A percentile compares a stretch with the other conserved stretches of the same genome.
Evolutionary conservation across 768 basidiomycete genomes (phyloP).

Genomic region (Pleurotus tuoliensis): DNA sequence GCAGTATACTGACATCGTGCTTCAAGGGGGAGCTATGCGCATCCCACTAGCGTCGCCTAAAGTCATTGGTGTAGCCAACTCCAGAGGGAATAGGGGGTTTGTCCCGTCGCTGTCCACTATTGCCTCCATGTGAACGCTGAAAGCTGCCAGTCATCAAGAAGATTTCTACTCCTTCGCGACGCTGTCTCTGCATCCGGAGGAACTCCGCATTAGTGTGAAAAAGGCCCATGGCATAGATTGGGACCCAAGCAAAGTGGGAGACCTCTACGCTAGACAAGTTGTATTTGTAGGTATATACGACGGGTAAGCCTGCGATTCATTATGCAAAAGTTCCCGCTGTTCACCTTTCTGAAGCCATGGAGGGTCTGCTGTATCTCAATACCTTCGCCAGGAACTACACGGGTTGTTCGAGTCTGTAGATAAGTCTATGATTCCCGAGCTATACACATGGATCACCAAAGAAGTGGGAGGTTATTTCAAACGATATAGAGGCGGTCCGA

Average conservation of each 20-base stretch:
- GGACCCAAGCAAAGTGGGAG: constrained; percentile 55
- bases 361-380: constrained; percentile 86
- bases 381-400: constrained; percentile 81
- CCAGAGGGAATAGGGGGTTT: constrained; percentile 73
- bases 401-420: constrained; percentile 77
- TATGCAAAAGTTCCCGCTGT: no score
- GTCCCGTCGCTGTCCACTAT: constrained; percentile 4
- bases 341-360: constrained; percentile 67
- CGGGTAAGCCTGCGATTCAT: constrained; percentile 48
- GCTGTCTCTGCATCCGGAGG: constrained; percentile 71
- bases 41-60: constrained; percentile 74
- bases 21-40: constrained; percentile 57
- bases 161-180: constrained; percentile 79
- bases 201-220: constrained; percentile 63
- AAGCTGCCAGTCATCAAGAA: constrained; percentile 71
- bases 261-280: constrained; percentile 66
- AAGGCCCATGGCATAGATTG: constrained; percentile 64
- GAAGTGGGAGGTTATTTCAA: constrained; percentile 89
- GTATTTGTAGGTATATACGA: constrained; percentile 91
- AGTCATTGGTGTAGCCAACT: constrained; percentile 71
- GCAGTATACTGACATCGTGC: constrained; percentile 8
- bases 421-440: constrained; percentile 67
- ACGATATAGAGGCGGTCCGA: constrained; percentile 77
- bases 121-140: constrained; percentile 6
- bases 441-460: constrained; percentile 66